Percentiles rank a stretch among this genome's conserved stretches.
Conservation (phyloP, 176 grass and related monocot species). For the Bothriochloa decipiens region DNA sequence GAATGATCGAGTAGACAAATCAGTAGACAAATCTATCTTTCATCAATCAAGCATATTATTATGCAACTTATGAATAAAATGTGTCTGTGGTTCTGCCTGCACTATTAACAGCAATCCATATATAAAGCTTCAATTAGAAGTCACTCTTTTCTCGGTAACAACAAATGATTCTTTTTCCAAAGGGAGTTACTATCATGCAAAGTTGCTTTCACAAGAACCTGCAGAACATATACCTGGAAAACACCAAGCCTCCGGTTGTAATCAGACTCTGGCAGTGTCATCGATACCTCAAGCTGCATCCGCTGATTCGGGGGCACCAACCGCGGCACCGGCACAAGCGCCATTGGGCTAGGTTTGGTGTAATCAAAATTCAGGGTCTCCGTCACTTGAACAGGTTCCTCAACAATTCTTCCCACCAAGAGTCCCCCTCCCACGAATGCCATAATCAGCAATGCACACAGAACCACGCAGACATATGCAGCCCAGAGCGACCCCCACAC, state of each 20-base stretch:
- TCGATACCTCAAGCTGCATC: conserved; percentile 61
- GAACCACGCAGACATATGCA: conserved; percentile 62
- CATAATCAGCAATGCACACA: conserved; percentile 59
- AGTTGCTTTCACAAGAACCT: conserved; percentile 25
- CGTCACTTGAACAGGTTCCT: conserved; percentile 70
- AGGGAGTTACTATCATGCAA: background rate
- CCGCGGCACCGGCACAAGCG: conserved; percentile 52
- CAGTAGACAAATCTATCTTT: conserved; percentile 6
- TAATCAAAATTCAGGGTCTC: conserved; percentile 91
- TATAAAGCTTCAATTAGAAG: background rate
- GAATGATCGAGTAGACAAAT: background rate
- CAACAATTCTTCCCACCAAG: conserved; percentile 58
- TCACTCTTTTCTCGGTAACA: background rate
- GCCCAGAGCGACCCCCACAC: conserved; percentile 75
- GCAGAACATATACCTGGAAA: conserved; percentile 72
- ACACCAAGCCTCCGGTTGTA: conserved; percentile 87
- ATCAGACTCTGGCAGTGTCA: conserved; percentile 86
- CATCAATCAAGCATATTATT: background rate
- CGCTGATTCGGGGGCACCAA: conserved; percentile 74
- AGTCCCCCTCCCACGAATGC: conserved; percentile 73
- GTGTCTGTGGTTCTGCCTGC: background rate
- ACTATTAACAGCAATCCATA: background rate
- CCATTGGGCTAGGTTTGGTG: conserved; percentile 71
- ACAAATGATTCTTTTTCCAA: background rate
- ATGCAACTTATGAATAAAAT: background rate